These are phyloP conservation scores for Juglanconis oblonga DNA, from an alignment of 2,329 filamentous ascomycete species.

Conservation along the genomic window DNA sequence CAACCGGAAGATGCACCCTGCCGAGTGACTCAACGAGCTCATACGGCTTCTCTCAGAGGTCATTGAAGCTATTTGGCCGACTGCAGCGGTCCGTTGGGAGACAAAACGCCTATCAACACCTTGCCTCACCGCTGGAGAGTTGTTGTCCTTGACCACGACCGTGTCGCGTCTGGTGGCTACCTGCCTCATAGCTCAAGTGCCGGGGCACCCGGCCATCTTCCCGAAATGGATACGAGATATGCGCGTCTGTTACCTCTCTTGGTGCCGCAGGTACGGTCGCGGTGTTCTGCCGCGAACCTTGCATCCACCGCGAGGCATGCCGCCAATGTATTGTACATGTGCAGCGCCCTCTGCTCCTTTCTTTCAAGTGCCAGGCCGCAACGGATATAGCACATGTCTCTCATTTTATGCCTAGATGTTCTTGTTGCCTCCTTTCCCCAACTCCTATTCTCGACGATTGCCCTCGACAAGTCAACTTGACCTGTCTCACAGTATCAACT, in stretches of 20 bases:
- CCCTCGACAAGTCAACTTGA: neutral
- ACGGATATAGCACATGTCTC: neutral
- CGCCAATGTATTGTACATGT: neutral
- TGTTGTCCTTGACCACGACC: neutral
- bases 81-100: neutral
- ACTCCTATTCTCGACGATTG: no score
- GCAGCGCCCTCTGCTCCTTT: neutral
- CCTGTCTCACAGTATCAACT: neutral
- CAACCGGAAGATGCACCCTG: neutral
- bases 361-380: neutral
- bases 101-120: neutral
- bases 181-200: neutral
- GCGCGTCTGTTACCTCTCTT: neutral
- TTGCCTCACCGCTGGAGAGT: neutral
- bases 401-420: neutral
- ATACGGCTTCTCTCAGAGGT: neutral
- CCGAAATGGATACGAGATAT: neutral
- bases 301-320: neutral
- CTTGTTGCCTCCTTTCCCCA: neutral
- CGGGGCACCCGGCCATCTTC: neutral
- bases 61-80: neutral
- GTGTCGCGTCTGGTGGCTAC: neutral
- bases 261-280: neutral
- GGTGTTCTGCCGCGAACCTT: neutral
- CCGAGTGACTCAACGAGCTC: constrained; percentile 1